Base-by-base conservation (phyloP, 2,329 filamentous ascomycete species). In the Daldinia sp. region DNA sequence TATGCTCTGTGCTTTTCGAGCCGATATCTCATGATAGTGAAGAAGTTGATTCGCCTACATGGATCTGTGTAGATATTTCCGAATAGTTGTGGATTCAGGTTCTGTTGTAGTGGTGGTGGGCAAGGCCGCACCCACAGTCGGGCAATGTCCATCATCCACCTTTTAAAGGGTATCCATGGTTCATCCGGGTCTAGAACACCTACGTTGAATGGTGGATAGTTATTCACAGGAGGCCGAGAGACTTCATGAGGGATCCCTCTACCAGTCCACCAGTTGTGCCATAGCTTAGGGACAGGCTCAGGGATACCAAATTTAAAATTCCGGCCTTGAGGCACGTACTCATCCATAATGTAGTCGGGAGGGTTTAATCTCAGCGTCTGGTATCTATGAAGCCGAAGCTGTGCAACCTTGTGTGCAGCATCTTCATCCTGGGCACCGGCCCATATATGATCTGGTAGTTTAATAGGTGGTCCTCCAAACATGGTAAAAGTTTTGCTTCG, bases 161-260 rank as follows among this genome's bases (percentile, higher is more conserved):
- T 6, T 21, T 55, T 55, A 5, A 66, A 61, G 27, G 39, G 39
- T 21, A 45, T 45, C 39, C 9, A 58, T 52, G 35, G 29, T 5
- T 34, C 15, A 19, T 7, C 13, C 3, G 19, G 23, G 10, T 45
- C 21, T 5, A 27, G 21, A 25, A 45, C 39, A 8, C 21, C 21
- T 4, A 1, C 1, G 21, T 45, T 45, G 13, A 9, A 25, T 9
- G 8, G 21, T 9, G 6, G 13, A 8, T 48, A 7, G 2, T 37
- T 8, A 3, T n/a, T n/a, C n/a, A 17, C 17, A 10, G 13, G 17
- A 7, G 37, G 47, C 7, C 27, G 8, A 17, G 58, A 55, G 6
- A 65, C 39, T 19, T 56, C 47, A 10, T 63, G 55, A 8, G 59
- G 59, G 5, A 65, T 48, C 0, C 63, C 63, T 9, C 30, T 48